Percentiles rank a stretch among this genome's conserved stretches.
These are phyloP conservation scores for Ophiosphaerella herpotricha DNA, from an alignment of 2,329 filamentous ascomycete species.

Conservation along the genomic window DNA sequence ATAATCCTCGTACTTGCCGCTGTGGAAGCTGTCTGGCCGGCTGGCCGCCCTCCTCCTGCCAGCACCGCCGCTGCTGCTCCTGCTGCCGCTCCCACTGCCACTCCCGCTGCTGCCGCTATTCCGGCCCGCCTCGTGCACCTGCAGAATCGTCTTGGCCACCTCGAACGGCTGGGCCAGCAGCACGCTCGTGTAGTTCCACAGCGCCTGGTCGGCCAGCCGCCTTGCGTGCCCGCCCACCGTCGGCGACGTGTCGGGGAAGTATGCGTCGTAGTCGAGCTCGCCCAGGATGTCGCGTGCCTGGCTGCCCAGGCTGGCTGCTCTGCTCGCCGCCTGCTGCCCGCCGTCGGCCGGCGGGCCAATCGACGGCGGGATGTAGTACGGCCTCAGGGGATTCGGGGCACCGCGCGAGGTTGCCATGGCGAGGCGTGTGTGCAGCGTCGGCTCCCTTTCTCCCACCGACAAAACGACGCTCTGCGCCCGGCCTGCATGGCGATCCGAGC, in stretches of 20 bases:
- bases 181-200: slow-evolving; percentile 91
- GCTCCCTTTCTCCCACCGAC: too few species aligned
- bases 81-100: too few species aligned
- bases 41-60: slow-evolving; percentile 13
- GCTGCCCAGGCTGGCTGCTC: slow-evolving; percentile 55
- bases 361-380: slow-evolving; percentile 73
- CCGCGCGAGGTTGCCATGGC: slow-evolving; percentile 52
- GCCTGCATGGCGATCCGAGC: too few species aligned
- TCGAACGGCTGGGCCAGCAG: slow-evolving; percentile 95
- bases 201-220: slow-evolving; percentile 77
- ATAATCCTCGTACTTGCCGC: slow-evolving; percentile 47
- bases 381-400: slow-evolving; percentile 66
- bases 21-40: slow-evolving; percentile 38
- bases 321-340: slow-evolving; percentile 35
- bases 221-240: slow-evolving; percentile 71
- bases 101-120: slow-evolving; percentile 1
- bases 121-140: slow-evolving; percentile 63
- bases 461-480: too few species aligned
- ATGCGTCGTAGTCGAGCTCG: slow-evolving; percentile 90
- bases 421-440: too few species aligned
- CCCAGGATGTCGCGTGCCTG: slow-evolving; percentile 83
- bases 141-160: slow-evolving; percentile 90
- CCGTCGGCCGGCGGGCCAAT: slow-evolving; percentile 62
- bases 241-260: slow-evolving; percentile 76
- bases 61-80: too few species aligned